Evolutionary conservation across 139 green algal genomes (phyloP), one percentile per base, ranked within the genome.

Genomic region (Auxenochlorella protothecoides): DNA sequence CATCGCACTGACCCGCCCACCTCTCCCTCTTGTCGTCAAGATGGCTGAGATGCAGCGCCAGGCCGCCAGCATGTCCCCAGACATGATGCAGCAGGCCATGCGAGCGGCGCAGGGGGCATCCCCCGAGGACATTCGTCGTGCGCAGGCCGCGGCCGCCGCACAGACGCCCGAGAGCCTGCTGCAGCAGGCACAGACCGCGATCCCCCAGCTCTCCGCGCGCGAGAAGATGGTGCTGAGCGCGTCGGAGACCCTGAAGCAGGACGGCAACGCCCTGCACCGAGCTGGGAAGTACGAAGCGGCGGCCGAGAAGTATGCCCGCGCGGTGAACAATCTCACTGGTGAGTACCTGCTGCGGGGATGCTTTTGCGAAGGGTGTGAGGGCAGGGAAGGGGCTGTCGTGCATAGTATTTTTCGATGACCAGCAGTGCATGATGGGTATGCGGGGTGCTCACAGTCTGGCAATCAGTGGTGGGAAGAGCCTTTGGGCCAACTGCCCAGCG

Each of bases 181-280:
- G 3, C 16, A 59, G 3, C 64, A 83, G 70, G 59, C 57, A 16
- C 12, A 14, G 51, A 27, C 59, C 54, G 68, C 53, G 4, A 44
- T 56, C 6, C 9, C 60, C 27, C 14, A 8, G 3, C 53, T 79
- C 55, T 60, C 11, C 4, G 13, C 53, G 12, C 70, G 72, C 44
- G n/a, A 73, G 63, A 74, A 76, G 59, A 44, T 44, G 27, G 27
- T 44, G 27, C 27, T 44, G 27, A 44, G 27, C 55, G 78, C 59
- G 4, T 62, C 66, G 3, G 53, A 68, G 53, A 14, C 53, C 11
- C 66, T 84, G 5, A 84, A 85, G 59, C 56, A 69, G 5, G 73
- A 85, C 51, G 79, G 79, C 16, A 85, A 85, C 67, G 14, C n/a
- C 7, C 70, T 85, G 54, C 72, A 83, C 64, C 44, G 68, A 4